A percentile compares a stretch with the other conserved stretches of the same genome.
Conservation (phyloP, 768 basidiomycete species). For the Amanita thiersii region DNA sequence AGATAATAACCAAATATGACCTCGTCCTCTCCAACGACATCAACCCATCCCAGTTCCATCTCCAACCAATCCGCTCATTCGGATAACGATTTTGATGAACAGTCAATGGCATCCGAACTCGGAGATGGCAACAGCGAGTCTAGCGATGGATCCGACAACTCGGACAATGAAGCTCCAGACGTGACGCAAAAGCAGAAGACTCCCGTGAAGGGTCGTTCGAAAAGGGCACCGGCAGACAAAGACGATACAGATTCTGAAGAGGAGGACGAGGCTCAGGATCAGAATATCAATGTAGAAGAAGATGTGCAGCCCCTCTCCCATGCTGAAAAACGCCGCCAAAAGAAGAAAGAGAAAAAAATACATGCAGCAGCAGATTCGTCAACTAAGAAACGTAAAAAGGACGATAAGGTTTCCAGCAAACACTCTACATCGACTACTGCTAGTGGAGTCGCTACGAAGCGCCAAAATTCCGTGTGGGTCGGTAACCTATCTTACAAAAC, state of each 20-base stretch:
- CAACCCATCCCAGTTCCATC: too few relatives aligned
- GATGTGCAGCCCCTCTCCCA: conserved; percentile 62
- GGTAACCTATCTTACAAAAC: conserved; percentile 93
- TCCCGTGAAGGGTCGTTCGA: too few relatives aligned
- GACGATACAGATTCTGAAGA: not conserved
- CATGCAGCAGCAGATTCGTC: conserved; percentile 18
- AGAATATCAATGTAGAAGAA: not conserved
- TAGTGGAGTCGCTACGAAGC: conserved; percentile 31
- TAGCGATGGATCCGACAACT: too few relatives aligned
- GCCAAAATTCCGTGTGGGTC: conserved; percentile 90
- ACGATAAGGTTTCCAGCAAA: conserved; percentile 22
- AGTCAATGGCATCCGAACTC: too few relatives aligned
- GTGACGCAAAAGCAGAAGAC: too few relatives aligned
- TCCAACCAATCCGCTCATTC: too few relatives aligned
- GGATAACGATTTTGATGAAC: too few relatives aligned
- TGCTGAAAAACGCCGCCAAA: conserved; percentile 60
- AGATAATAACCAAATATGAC: too few relatives aligned
- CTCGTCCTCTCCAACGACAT: too few relatives aligned
- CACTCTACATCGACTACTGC: conserved; percentile 19
- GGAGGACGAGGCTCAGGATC: not conserved
- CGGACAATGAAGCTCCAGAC: too few relatives aligned
- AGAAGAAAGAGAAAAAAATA: conserved; percentile 32
- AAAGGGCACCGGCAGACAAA: too few relatives aligned
- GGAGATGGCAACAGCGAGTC: too few relatives aligned
- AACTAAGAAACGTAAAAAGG: conserved; percentile 41